These are phyloP conservation scores for Diutina scorzettiae DNA, from an alignment of 1,139 yeast species.

Conservation along the genomic window DNA sequence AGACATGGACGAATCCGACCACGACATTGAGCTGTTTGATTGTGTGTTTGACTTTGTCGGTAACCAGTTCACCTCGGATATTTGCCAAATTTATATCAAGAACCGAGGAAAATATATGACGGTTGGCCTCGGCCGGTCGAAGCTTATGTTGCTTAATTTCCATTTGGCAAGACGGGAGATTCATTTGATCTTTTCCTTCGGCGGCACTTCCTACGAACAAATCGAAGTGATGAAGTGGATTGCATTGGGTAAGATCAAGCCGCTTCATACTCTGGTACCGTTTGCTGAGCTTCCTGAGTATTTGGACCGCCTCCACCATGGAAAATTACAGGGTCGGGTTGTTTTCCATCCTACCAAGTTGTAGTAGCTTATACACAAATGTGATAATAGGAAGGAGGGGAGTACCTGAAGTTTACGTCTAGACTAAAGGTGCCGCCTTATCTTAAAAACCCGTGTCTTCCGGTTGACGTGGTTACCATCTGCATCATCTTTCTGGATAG, in stretches of 20 bases:
- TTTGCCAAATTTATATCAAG: conserved; percentile 23
- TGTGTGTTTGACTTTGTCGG: conserved; percentile 39
- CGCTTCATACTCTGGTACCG: conserved; percentile 22
- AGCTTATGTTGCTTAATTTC: conserved; percentile 21
- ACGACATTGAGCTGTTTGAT: conserved; percentile 23
- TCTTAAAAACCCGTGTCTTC: too few relatives aligned
- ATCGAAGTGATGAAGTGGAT: conserved; percentile 35
- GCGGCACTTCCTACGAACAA: conserved; percentile 36
- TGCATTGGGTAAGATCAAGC: conserved; percentile 26
- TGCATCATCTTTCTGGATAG: too few relatives aligned
- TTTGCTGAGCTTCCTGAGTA: conserved; percentile 26
- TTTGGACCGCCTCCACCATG: conserved; percentile 24
- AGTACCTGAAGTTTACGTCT: too few relatives aligned
- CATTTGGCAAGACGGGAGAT: conserved; percentile 31
- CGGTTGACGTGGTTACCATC: too few relatives aligned
- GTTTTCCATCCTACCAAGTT: conserved; percentile 25
- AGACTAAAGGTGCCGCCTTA: too few relatives aligned
- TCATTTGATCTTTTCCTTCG: conserved; percentile 28
- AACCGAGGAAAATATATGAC: conserved; percentile 28
- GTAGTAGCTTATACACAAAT: too few relatives aligned
- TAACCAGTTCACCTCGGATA: conserved; percentile 23
- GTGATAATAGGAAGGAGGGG: too few relatives aligned
- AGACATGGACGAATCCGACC: conserved; percentile 18
- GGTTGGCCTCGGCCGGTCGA: conserved; percentile 31
- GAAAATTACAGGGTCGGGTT: conserved; percentile 32